Conservation (phyloP, 1,284 basidiomycete species). For the Kwoniella shivajii region DNA sequence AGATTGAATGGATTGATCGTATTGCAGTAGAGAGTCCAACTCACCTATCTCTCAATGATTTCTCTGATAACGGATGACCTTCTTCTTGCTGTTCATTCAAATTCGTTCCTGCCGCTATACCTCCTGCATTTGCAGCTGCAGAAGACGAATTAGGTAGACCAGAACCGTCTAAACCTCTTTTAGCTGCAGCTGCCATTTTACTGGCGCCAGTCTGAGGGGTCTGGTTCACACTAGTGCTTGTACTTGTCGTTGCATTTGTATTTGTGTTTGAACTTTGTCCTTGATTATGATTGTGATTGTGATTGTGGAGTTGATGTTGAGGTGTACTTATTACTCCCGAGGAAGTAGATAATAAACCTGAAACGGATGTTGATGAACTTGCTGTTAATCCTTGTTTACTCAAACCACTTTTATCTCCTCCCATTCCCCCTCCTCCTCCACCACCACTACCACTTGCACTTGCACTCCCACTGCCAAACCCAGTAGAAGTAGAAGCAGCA, state of each 20-base stretch:
- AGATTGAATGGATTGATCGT: background rate
- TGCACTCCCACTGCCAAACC: too few species aligned
- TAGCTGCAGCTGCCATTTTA: conserved; percentile 47
- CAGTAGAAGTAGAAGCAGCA: too few species aligned
- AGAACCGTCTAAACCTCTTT: conserved; percentile 30
- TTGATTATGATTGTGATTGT: background rate
- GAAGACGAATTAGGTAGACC: conserved; percentile 12
- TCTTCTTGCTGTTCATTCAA: too few species aligned
- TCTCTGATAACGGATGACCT: conserved; percentile 47
- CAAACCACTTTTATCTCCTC: background rate
- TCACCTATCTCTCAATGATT: conserved; percentile 39
- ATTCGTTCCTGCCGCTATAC: too few species aligned
- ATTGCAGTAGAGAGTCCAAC: conserved; percentile 10
- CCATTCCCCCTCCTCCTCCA: background rate
- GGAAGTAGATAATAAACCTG: conserved; percentile 8
- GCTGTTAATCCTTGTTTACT: conserved; percentile 6
- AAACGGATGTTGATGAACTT: conserved; percentile 8
- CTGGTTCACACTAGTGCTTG: conserved; percentile 1
- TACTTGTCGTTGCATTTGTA: background rate
- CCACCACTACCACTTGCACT: background rate
- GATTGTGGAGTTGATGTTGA: background rate
- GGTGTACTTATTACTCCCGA: background rate
- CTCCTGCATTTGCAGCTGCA: conserved; percentile 18
- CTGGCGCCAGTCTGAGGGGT: conserved; percentile 45
- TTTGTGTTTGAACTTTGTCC: conserved; percentile 3